These are phyloP conservation scores for Coniferiporia sulphurascens DNA, from an alignment of 1,284 basidiomycete species.

Conservation along the genomic window DNA sequence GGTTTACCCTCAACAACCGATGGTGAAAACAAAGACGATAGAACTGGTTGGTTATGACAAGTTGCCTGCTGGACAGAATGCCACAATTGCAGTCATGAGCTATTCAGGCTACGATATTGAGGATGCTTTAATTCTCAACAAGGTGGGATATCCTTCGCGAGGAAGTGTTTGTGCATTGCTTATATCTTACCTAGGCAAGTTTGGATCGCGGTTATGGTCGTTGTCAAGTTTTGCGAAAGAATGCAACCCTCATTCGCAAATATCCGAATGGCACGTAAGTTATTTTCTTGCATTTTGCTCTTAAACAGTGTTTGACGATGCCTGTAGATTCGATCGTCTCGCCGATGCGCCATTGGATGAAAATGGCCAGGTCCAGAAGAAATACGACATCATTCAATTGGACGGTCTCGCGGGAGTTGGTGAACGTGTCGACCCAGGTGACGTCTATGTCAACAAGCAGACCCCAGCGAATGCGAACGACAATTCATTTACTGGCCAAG, in stretches of 20 bases:
- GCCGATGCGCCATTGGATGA: conserved; percentile 89
- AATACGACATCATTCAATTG: conserved; percentile 85
- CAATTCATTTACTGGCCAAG: conserved; percentile 76
- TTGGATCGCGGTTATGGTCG: conserved; percentile 96
- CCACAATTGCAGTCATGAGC: conserved; percentile 98
- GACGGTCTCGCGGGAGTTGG: conserved; percentile 96
- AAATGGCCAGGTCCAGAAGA: conserved; percentile 72
- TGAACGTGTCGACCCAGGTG: conserved; percentile 88
- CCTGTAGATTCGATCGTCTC: conserved; percentile 81
- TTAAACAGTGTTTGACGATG: conserved; percentile 6
- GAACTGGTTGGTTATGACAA: conserved; percentile 96
- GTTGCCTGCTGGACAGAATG: conserved; percentile 97
- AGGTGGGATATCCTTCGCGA: conserved; percentile 40
- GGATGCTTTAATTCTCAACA: conserved; percentile 96
- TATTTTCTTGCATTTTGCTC: not conserved
- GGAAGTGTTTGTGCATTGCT: conserved; percentile 10
- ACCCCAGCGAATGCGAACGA: conserved; percentile 88
- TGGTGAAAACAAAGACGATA: conserved; percentile 99
- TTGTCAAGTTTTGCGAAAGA: conserved; percentile 97
- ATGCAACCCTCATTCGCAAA: conserved; percentile 89
- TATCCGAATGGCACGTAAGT: conserved; percentile 96
- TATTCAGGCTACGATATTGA: conserved; percentile 99
- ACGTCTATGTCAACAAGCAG: conserved; percentile 97
- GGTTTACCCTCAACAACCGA: conserved; percentile 99
- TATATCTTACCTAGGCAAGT: conserved; percentile 57